Evolutionary conservation across 179 eudicot genomes (phyloP).

Genomic region (Camellia oleifera): DNA sequence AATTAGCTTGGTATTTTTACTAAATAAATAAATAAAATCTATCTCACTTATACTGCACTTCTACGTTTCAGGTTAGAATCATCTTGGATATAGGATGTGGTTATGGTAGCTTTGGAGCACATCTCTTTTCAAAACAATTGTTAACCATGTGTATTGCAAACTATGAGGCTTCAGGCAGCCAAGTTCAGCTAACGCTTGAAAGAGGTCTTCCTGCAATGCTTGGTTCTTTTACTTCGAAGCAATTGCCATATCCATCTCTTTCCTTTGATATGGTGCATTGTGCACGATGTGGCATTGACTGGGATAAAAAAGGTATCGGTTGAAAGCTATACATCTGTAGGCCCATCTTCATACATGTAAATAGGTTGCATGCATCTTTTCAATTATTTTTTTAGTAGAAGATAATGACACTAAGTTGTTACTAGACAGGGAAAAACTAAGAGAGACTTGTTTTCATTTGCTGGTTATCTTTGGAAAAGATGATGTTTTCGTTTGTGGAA

Average conservation of each 20-base stretch:
- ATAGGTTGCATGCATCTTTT: conserved; percentile 2
- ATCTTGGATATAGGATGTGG: conserved; percentile 97
- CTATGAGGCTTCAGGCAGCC: conserved; percentile 97
- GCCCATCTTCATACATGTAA: background rate
- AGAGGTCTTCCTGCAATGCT: conserved; percentile 99
- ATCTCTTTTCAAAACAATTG: conserved; percentile 71
- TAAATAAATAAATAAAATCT: background rate
- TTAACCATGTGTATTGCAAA: conserved; percentile 94
- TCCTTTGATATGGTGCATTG: conserved; percentile 99
- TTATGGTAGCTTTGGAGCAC: conserved; percentile 98
- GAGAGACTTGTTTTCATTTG: background rate
- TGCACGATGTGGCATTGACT: conserved; percentile 81
- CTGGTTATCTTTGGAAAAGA: background rate
- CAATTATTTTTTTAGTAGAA: background rate
- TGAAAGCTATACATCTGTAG: background rate
- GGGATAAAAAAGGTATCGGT: conserved; percentile 85
- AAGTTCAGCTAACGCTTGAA: conserved; percentile 96
- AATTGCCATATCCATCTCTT: conserved; percentile 90
- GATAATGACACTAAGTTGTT: background rate
- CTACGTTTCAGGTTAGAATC: conserved; percentile 70
- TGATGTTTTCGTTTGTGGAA: background rate
- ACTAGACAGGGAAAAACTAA: background rate
- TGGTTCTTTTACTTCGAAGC: conserved; percentile 67
- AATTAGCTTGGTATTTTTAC: background rate
- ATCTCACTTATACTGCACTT: background rate